A percentile compares a stretch with the other conserved stretches of the same genome.
These are phyloP conservation scores for Escallonia herrerae DNA, from an alignment of 129 eudicot genomes.

Conservation along the genomic window DNA sequence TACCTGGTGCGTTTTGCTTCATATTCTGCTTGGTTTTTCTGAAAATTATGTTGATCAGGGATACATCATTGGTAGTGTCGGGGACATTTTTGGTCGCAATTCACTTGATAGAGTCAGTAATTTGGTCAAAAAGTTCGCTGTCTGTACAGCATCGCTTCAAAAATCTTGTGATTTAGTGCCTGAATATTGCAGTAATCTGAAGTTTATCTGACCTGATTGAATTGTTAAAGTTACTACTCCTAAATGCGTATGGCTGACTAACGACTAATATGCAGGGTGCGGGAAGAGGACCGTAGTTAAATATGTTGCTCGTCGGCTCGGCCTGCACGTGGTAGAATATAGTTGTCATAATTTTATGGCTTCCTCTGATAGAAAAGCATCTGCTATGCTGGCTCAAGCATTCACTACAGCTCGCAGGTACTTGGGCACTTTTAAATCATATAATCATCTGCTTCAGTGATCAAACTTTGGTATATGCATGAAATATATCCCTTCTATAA, in stretches of 20 bases:
- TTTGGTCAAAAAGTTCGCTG: not conserved
- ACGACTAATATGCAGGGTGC: slow-evolving; percentile 42
- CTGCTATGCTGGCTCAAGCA: slow-evolving; percentile 67
- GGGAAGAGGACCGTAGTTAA: slow-evolving; percentile 90
- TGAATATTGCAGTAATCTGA: no score
- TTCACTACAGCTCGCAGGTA: slow-evolving; percentile 84
- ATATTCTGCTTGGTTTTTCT: slow-evolving; percentile 8
- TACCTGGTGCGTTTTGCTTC: slow-evolving; percentile 47
- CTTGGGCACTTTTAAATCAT: not conserved
- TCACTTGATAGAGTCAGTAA: not conserved
- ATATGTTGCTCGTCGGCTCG: slow-evolving; percentile 71
- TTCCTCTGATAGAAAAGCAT: slow-evolving; percentile 71
- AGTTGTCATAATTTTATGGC: slow-evolving; percentile 67
- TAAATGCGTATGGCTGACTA: slow-evolving; percentile 6
- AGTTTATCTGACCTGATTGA: not conserved
- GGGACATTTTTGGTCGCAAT: not conserved
- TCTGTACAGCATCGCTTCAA: no score
- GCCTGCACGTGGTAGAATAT: slow-evolving; percentile 87
- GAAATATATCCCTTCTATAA: no score
- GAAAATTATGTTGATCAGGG: not conserved
- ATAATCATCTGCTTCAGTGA: no score
- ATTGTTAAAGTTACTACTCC: not conserved
- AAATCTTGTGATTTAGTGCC: no score
- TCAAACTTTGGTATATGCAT: no score
- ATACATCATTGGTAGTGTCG: not conserved